These are phyloP conservation scores for Yamadazyma tumulicola DNA, from an alignment of 805 yeast genomes.

Conservation along the genomic window DNA sequence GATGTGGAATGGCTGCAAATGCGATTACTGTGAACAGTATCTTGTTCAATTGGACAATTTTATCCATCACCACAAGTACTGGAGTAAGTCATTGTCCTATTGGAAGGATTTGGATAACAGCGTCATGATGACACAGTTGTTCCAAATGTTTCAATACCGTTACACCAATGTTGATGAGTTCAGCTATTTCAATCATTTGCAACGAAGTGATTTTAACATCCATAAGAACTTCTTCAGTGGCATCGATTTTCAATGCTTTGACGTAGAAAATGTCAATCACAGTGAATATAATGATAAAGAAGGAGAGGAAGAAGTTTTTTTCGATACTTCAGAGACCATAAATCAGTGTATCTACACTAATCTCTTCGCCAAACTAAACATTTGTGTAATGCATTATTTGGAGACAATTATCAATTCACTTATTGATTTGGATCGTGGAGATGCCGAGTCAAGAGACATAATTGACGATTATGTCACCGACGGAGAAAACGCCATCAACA, in stretches of 20 bases:
- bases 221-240: constrained; percentile 10
- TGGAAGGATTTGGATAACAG: constrained; percentile 62
- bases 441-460: constrained; percentile 34
- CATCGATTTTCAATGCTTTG: constrained; percentile 34
- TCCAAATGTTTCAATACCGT: constrained; percentile 21
- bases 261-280: constrained; percentile 30
- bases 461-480: constrained; percentile 31
- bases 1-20: constrained; percentile 76
- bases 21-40: constrained; percentile 50
- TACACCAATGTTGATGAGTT: constrained; percentile 6
- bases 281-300: constrained; percentile 40
- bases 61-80: constrained; percentile 62
- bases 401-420: constrained; percentile 29
- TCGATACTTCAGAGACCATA: constrained; percentile 8
- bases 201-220: constrained; percentile 8
- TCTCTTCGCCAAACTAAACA: constrained; percentile 12
- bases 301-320: constrained; percentile 21
- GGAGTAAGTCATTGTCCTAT: constrained; percentile 40
- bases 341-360: constrained; percentile 6
- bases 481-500: constrained; percentile 27
- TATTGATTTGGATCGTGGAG: constrained; percentile 35
- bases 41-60: constrained; percentile 56
- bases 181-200: constrained; percentile 10
- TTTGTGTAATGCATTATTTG: constrained; percentile 32
- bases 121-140: constrained; percentile 51